Evolutionary conservation across 148 eudicot species (phyloP), one percentile per base, ranked within the genome.

Genomic region (Persicaria maculosa): DNA sequence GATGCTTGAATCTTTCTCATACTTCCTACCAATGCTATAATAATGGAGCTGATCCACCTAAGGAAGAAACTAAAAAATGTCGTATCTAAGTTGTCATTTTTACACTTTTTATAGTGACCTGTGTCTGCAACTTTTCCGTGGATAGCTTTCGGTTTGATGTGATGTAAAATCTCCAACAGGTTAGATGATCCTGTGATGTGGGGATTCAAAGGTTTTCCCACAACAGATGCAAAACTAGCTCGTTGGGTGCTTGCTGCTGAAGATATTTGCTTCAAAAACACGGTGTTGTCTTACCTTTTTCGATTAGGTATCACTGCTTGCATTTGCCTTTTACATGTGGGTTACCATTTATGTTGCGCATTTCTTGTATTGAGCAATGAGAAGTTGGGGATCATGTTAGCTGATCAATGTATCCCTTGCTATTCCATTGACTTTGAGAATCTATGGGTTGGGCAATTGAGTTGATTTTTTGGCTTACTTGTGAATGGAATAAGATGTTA

Each of bases 181-280:
- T 84, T 95, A 84, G 99, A 95, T 84, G 99, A 95, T 79, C 99
- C 99, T 67, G 84, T 90, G 22, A 87, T 95, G 90, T 92, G 99
- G 99, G 97, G 93, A 71, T 85, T 90, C 75, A 92, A 86, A 84
- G 96, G 91, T 50, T 95, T 95, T 46, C 99, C 99, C 36, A 77
- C 75, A 31, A 77, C 79, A 61, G 87, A 95, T 83, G 84, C 90
- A 19, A 80, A 80, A 40, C 75, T 95, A 77, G 93, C 83, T 17
- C 82, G 99, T 76, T 95, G 97, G 99, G 97, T 85, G 69, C 89
- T 95, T 61, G 84, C 99, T 75, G 97, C 99, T 47, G 97, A 95
- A 72, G 97, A 95, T 75, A 95, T 95, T 74, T 95, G 99, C 87
- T 95, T 95, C 84, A 95, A 82, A 80, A 92, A 90, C 76, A 78